Conservation (phyloP, 805 yeast species). For the Barnettozyma wickerhamii region DNA sequence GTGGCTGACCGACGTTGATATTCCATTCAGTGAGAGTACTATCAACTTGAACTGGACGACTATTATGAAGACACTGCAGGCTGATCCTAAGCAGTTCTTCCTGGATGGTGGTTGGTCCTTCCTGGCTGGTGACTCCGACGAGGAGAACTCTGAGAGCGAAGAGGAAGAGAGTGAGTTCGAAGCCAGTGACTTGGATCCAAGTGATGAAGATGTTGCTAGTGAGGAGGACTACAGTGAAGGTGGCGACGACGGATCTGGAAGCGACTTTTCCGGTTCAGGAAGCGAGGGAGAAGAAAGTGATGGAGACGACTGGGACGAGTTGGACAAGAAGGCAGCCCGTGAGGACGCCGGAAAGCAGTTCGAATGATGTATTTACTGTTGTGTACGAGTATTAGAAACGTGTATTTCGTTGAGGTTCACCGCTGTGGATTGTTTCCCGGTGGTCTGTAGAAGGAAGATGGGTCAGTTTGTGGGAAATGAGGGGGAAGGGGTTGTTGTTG, state of each 20-base stretch:
- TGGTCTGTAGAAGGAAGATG: too few species aligned
- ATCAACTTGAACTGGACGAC: constrained; percentile 94
- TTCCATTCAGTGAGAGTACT: constrained; percentile 91
- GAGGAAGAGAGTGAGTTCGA: constrained; percentile 53
- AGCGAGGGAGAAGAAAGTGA: constrained; percentile 38
- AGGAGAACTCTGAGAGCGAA: constrained; percentile 51
- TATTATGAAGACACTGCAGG: constrained; percentile 88
- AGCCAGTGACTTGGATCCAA: constrained; percentile 40
- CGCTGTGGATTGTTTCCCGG: too few species aligned
- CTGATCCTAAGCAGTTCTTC: constrained; percentile 94
- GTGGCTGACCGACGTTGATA: constrained; percentile 97
- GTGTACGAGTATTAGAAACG: too few species aligned
- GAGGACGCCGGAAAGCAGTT: constrained; percentile 28
- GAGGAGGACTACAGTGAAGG: constrained; percentile 32
- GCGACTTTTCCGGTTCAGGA: constrained; percentile 33
- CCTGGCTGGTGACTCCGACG: constrained; percentile 84
- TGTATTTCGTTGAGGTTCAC: too few species aligned
- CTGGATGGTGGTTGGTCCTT: constrained; percentile 95
- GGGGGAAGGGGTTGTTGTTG: too few species aligned
- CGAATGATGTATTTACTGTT: too few species aligned
- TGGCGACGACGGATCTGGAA: constrained; percentile 25
- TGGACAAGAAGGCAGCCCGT: constrained; percentile 25
- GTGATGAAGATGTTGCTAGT: constrained; percentile 38
- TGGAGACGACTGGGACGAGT: constrained; percentile 32
- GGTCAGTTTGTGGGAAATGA: too few species aligned